These are phyloP conservation scores for Avena sativa DNA, from an alignment of 176 grass and related monocot species.

Conservation along the genomic window DNA sequence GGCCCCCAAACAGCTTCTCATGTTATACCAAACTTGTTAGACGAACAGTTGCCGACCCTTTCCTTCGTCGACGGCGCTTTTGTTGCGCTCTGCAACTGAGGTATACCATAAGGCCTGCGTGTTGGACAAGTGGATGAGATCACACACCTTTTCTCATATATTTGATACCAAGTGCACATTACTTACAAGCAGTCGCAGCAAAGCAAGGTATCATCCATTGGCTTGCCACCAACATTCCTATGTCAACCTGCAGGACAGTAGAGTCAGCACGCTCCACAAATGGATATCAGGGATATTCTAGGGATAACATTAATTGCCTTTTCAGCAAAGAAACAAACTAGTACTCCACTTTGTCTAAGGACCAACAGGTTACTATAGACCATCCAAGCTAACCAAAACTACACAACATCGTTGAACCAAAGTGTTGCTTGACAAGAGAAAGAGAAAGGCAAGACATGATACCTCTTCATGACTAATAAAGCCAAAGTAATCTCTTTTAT, in stretches of 20 bases:
- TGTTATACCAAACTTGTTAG: conserved; percentile 61
- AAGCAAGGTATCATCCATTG: conserved; percentile 93
- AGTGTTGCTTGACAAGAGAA: conserved; percentile 13
- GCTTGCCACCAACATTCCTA: conserved; percentile 74
- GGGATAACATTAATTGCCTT: too few relatives aligned
- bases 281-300: too few relatives aligned
- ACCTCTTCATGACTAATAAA: conserved; percentile 89
- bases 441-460: conserved; percentile 28
- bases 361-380: too few relatives aligned
- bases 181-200: conserved; percentile 77
- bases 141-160: background rate
- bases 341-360: too few relatives aligned
- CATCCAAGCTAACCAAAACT: too few relatives aligned
- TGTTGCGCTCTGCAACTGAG: conserved; percentile 84
- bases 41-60: conserved; percentile 64
- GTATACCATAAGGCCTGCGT: conserved; percentile 76
- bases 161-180: conserved; percentile 11
- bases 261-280: background rate
- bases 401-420: too few relatives aligned
- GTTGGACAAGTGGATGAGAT: conserved; percentile 18
- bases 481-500: conserved; percentile 77
- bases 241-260: conserved; percentile 68
- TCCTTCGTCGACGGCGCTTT: conserved; percentile 73
- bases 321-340: background rate
- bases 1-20: background rate